A percentile compares a stretch with the other conserved stretches of the same genome.
Conservation (phyloP, 768 basidiomycete genomes). For the Asterophora lycoperdoides region DNA sequence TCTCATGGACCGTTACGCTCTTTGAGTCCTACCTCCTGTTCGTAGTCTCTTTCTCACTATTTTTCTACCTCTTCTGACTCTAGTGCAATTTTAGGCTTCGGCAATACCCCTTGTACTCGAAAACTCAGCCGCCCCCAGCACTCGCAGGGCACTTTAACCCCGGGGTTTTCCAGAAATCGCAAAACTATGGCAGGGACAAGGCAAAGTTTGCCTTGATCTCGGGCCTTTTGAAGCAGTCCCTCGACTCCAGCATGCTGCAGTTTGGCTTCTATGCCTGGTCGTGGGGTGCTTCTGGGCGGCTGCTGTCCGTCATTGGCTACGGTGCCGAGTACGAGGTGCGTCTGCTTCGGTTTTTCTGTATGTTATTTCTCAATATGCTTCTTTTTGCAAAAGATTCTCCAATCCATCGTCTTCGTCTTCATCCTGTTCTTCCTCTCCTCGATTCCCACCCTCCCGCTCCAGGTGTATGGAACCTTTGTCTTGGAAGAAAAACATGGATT, state of each 20-base stretch:
- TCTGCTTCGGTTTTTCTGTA: not conserved
- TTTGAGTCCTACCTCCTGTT: constrained; percentile 89
- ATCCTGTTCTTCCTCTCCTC: constrained; percentile 63
- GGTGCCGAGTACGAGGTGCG: constrained; percentile 70
- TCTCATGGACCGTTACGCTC: constrained; percentile 72
- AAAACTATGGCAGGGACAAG: constrained; percentile 89
- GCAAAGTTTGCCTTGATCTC: constrained; percentile 76
- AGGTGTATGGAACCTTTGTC: constrained; percentile 85
- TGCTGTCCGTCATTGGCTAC: constrained; percentile 55
- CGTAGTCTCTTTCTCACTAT: constrained; percentile 26
- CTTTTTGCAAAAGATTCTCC: constrained; percentile 55
- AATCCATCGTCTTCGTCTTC: constrained; percentile 76
- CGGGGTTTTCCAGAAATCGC: constrained; percentile 82
- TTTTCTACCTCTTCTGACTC: constrained; percentile 4
- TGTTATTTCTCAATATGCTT: not conserved
- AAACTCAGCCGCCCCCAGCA: constrained; percentile 63
- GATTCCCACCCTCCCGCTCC: constrained; percentile 69
- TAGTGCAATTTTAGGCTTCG: constrained; percentile 39
- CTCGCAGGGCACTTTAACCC: constrained; percentile 64
- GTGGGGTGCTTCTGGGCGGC: constrained; percentile 61
- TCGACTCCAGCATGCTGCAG: constrained; percentile 69
- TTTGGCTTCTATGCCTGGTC: constrained; percentile 80
- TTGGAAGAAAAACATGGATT: constrained; percentile 95
- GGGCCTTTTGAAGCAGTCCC: constrained; percentile 65
- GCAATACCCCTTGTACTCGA: constrained; percentile 84